A percentile compares a stretch with the other conserved stretches of the same genome.
These are phyloP conservation scores for Selenicereus undatus DNA, from an alignment of 148 eudicot genomes.

Conservation along the genomic window DNA sequence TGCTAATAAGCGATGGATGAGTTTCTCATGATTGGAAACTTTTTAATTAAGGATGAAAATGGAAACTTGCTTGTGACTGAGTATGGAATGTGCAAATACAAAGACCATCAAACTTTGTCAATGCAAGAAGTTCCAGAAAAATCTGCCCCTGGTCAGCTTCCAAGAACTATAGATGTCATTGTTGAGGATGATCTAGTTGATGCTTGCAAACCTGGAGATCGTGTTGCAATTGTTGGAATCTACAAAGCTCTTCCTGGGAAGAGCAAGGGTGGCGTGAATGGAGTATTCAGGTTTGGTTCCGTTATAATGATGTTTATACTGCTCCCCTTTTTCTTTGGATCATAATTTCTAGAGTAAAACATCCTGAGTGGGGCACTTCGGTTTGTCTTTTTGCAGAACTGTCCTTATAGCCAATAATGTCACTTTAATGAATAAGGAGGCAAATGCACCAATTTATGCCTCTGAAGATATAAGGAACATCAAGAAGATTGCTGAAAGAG, in stretches of 20 bases:
- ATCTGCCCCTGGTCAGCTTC: slow-evolving; percentile 98
- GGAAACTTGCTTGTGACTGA: slow-evolving; percentile 93
- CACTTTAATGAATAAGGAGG: slow-evolving; percentile 86
- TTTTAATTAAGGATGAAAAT: slow-evolving; percentile 79
- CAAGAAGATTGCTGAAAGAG: slow-evolving; percentile 72
- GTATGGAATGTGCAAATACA: slow-evolving; percentile 93
- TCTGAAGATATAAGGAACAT: slow-evolving; percentile 73
- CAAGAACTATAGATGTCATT: slow-evolving; percentile 85
- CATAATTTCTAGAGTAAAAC: background rate
- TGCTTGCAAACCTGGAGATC: slow-evolving; percentile 98
- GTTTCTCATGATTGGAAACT: background rate
- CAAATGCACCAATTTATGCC: slow-evolving; percentile 75
- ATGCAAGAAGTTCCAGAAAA: slow-evolving; percentile 99
- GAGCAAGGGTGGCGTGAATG: slow-evolving; percentile 95
- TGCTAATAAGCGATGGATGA: background rate
- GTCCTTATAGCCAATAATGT: slow-evolving; percentile 94
- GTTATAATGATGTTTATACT: background rate
- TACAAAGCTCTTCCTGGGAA: slow-evolving; percentile 96
- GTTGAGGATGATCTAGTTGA: slow-evolving; percentile 97
- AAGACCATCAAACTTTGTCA: slow-evolving; percentile 91
- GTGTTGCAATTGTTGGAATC: slow-evolving; percentile 92
- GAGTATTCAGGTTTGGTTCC: slow-evolving; percentile 80
- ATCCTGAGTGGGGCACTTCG: background rate
- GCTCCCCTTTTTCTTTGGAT: slow-evolving; percentile 5
- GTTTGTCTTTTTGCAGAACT: slow-evolving; percentile 49